Base-by-base conservation (phyloP, 495 filamentous ascomycete genomes). In the Trichoderma orchidacearum region DNA sequence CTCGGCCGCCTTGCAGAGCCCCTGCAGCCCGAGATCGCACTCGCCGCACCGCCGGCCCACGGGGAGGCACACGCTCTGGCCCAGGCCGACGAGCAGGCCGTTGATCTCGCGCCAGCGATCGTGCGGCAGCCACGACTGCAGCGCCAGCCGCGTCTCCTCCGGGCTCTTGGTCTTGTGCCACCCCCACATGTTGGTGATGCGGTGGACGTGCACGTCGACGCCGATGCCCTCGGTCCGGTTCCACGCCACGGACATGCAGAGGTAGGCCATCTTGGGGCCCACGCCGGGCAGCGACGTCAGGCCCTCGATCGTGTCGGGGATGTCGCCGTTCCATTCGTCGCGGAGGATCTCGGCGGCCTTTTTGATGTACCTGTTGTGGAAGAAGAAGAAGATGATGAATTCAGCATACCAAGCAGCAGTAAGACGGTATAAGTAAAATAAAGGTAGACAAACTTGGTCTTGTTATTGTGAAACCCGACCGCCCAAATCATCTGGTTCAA, bases 31-130 rank as follows among this genome's bases (percentile, higher is more conserved):
- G 18, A 96, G 67, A 61, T 82, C 80, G 68, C 91, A 97, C 30
- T 91, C 86, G 31, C 87, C 89, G 66, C 91, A 96, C 55, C 77
- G 79, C 34, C 86, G 73, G 1, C 85, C 86, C 1, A 94, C 83
- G 1, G 91, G 89, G 59, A 89, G 66, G 70, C 93, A 96, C 4
- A 91, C 82, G 8, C 84, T 68, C 79, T 95, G 92, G 2, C 92
- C 92, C 58, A 96, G 79, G 0, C 92, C 92, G 41, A 97, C 92
- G 52, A 97, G 76, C 67, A 96, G 69, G 71, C 86, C 84, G 65
- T 96, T 96, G 64, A 96, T 95, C 70, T 94, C 90, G 69, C 90
- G 88, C 92, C 93, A 96, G 64, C 81, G 82, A 23, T 96, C 90
- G 59, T 70, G 75, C 7, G 92, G 91, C 59, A 96, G 70, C 90